A percentile compares a stretch with the other conserved stretches of the same genome.
Conservation (phyloP, 805 yeast genomes). For the Candida michaelii region DNA sequence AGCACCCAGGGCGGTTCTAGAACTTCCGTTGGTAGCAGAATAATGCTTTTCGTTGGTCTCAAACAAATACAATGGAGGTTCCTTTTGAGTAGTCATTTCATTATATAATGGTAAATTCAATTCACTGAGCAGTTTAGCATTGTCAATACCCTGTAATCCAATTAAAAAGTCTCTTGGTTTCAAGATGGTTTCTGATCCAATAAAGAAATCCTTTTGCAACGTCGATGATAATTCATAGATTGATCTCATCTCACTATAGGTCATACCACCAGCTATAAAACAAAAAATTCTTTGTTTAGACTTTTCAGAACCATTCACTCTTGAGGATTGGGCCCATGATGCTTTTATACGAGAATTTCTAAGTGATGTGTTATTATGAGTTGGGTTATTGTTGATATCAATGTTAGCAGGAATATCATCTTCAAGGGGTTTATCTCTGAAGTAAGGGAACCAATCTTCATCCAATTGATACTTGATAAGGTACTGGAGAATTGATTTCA, state of each 20-base stretch:
- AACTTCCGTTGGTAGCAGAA: constrained; percentile 7
- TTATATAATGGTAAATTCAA: constrained; percentile 38
- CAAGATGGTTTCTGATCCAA: constrained; percentile 78
- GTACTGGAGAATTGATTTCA: constrained; percentile 56
- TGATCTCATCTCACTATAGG: constrained; percentile 77
- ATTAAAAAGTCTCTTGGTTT: constrained; percentile 52
- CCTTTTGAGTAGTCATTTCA: constrained; percentile 27
- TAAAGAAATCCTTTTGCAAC: constrained; percentile 67
- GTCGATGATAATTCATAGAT: constrained; percentile 65
- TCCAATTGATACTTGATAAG: constrained; percentile 53
- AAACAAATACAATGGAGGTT: constrained; percentile 46
- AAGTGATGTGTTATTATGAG: constrained; percentile 39
- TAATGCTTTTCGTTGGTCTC: constrained; percentile 26
- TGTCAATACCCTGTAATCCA: constrained; percentile 42
- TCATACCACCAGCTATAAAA: constrained; percentile 86
- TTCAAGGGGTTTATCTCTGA: constrained; percentile 68
- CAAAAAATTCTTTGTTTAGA: constrained; percentile 68
- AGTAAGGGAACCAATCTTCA: constrained; percentile 66
- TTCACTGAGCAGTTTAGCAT: constrained; percentile 37
- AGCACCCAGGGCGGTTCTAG: not conserved
- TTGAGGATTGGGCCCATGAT: constrained; percentile 61
- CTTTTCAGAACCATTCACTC: constrained; percentile 13
- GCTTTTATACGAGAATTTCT: constrained; percentile 74
- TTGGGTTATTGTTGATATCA: constrained; percentile 10
- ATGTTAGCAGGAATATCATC: constrained; percentile 36